Base-by-base conservation (phyloP, 768 basidiomycete genomes). In the Podaxis sp. region DNA sequence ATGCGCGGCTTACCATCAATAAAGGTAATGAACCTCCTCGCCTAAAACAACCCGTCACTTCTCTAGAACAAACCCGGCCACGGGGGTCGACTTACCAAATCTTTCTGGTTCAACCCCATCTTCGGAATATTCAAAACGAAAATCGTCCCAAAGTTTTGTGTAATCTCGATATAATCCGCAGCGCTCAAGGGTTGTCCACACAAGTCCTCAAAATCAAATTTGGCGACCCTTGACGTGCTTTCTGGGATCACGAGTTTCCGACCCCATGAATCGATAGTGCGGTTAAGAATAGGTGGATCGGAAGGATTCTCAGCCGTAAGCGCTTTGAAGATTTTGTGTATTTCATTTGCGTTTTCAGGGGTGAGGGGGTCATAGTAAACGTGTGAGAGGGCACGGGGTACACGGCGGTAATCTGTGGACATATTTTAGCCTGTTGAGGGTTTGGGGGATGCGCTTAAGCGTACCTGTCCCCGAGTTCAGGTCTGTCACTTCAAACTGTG, bases 1-100 rank as follows among this genome's bases (percentile, higher is more conserved):
- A 17, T 39, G 24, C 44, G 60, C 53, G 57, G 81, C 84, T 64
- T 58, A 86, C 91, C 91, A 79, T 99, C 97, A 68, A 99, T 89
- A 73, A 99, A 98, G 0, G 96, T 96, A 71, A 99, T 99, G 72
- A 99, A 99, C 65, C 97, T 80, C 68, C 97, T 82, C 19, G 96
- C 96, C 92, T 93, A 67, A n/a, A 51, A 46, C 36, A 52, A 66
- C 22, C 59, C 7, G 46, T 60, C 51, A 58, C 12, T 49, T 28
- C 30, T 9, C 24, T 26, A 17, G 15, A 30, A 56, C 48, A 12
- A 33, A 30, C n/a, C 11, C 56, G 40, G 17, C 55, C 61, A 63
- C 49, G 15, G 40, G 61, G 28, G 11, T 40, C 66, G 70, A 68
- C 71, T 59, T 61, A 92, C 93, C 78, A 89, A 82, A 72, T 99